phyloP scores from a whole-genome alignment of 352 stramenopile genomes.

The Phytophthora fragariaefolia region DNA sequence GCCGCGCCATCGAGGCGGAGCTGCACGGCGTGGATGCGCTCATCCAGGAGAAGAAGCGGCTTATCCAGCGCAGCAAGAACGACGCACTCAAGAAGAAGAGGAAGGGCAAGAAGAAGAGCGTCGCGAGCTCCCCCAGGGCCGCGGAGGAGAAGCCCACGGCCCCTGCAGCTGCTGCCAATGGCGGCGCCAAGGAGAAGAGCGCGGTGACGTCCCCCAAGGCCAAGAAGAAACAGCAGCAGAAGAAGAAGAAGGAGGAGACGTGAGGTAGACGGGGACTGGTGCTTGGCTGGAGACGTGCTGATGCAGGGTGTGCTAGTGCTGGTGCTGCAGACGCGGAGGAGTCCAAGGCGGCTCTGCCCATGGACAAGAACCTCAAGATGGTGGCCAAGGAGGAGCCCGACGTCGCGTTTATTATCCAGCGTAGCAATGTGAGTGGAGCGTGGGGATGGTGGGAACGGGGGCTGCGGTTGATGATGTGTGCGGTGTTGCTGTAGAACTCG shows the following conservation, averaged over 20 bases:
- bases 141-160: slow-evolving; percentile 27
- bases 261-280: background rate
- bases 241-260: slow-evolving; percentile 33
- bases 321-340: slow-evolving; percentile 10
- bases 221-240: slow-evolving; percentile 50
- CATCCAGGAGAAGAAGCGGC: slow-evolving; percentile 68
- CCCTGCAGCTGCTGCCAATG: background rate
- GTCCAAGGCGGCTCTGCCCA: slow-evolving; percentile 46
- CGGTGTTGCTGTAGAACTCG: slow-evolving; percentile 54
- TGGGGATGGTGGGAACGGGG: background rate
- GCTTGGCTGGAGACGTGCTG: background rate
- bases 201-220: slow-evolving; percentile 23
- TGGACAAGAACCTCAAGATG: slow-evolving; percentile 72
- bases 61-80: slow-evolving; percentile 60
- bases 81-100: slow-evolving; percentile 54
- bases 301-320: slow-evolving; percentile 17
- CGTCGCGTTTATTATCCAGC: slow-evolving; percentile 88
- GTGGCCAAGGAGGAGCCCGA: slow-evolving; percentile 77
- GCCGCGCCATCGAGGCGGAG: slow-evolving; percentile 45
- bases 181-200: slow-evolving; percentile 14
- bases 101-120: slow-evolving; percentile 40
- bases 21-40: slow-evolving; percentile 56
- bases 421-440: slow-evolving; percentile 67
- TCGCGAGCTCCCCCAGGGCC: slow-evolving; percentile 18
- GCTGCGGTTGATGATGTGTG: no score